These are phyloP conservation scores for Penicillium pancosmium DNA, from an alignment of 495 filamentous ascomycete species.

Conservation along the genomic window DNA sequence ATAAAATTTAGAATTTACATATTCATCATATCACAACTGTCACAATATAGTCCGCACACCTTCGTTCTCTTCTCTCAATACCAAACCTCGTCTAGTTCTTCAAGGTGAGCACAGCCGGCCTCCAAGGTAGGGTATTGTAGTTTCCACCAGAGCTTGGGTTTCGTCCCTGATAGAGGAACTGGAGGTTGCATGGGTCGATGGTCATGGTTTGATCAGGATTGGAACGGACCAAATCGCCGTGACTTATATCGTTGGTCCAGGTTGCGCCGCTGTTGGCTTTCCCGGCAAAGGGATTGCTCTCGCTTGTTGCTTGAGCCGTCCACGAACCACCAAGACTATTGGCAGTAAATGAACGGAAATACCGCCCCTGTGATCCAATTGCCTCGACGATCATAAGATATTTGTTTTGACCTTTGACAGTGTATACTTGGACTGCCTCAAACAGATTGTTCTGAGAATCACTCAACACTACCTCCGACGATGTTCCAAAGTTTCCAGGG, in stretches of 20 bases:
- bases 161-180: constrained; percentile 61
- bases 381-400: constrained; percentile 69
- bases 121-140: not conserved
- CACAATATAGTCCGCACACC: no score
- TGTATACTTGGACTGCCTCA: constrained; percentile 8
- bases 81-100: not conserved
- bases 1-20: no score
- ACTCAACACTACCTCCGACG: constrained; percentile 4
- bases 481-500: constrained; percentile 8
- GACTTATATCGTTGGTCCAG: constrained; percentile 68
- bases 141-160: constrained; percentile 24
- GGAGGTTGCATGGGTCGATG: constrained; percentile 60
- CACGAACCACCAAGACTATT: constrained; percentile 54
- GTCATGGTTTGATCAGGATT: constrained; percentile 60
- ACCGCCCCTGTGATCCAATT: constrained; percentile 59
- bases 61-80: no score
- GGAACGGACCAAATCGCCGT: constrained; percentile 59
- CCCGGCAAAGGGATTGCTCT: constrained; percentile 60
- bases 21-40: no score
- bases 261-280: constrained; percentile 62
- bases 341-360: constrained; percentile 67
- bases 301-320: constrained; percentile 53
- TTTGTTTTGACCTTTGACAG: constrained; percentile 47
- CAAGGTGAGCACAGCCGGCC: not conserved
- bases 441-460: constrained; percentile 5